Conservation (phyloP, 2,329 filamentous ascomycete genomes). For the Diaporthe sp. region DNA sequence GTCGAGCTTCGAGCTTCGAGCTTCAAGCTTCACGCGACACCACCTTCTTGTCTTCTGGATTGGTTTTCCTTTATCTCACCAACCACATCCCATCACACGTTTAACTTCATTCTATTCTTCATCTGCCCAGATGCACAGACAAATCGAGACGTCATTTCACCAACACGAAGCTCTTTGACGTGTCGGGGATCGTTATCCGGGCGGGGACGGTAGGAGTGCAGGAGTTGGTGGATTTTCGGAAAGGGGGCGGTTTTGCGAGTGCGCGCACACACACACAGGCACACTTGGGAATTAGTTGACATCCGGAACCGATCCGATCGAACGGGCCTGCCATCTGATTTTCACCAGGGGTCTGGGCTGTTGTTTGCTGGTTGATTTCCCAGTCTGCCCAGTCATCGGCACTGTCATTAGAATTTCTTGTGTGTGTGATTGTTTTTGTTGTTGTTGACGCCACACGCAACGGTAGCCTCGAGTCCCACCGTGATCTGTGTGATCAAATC, state of each 20-base stretch:
- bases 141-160: background rate
- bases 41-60: background rate
- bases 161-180: constrained; percentile 22
- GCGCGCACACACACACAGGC: background rate
- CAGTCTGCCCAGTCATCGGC: background rate
- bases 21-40: background rate
- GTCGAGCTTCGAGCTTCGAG: too few species aligned
- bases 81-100: background rate
- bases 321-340: background rate
- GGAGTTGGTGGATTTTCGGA: constrained; percentile 15
- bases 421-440: background rate
- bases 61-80: background rate
- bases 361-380: background rate
- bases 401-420: background rate
- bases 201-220: constrained; percentile 1
- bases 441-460: background rate
- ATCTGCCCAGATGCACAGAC: constrained; percentile 21
- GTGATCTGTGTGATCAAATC: constrained; percentile 27
- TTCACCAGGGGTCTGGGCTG: background rate
- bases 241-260: constrained; percentile 11
- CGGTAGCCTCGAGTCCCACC: constrained; percentile 12
- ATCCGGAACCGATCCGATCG: constrained; percentile 9
- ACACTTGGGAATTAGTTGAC: background rate
- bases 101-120: background rate
- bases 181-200: constrained; percentile 16